Conservation (phyloP, 257 asterid genomes). For the Gentiana macrophylla region DNA sequence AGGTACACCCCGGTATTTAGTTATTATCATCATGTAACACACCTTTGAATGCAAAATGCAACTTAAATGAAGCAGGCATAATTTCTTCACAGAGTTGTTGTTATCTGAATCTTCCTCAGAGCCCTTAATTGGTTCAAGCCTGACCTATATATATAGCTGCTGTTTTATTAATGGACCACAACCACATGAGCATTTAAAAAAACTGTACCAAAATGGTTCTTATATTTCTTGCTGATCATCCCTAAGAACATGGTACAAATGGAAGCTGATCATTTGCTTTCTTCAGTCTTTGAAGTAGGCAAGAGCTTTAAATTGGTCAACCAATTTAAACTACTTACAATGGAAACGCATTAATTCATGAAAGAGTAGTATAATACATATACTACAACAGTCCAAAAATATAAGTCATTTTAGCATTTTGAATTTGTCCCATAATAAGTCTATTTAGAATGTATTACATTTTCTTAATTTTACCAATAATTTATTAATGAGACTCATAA, state of each 20-base stretch:
- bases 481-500: no score
- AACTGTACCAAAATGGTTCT: conserved; percentile 11
- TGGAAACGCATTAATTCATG: conserved; percentile 20
- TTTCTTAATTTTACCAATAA: no score
- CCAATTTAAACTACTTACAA: conserved; percentile 19
- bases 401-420: conserved; percentile 2
- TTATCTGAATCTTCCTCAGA: conserved; percentile 4
- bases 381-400: conserved; percentile 4
- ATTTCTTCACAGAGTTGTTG: background rate
- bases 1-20: no score
- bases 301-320: conserved; percentile 37
- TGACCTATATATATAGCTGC: conserved; percentile 2
- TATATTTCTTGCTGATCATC: conserved; percentile 5
- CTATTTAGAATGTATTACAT: no score
- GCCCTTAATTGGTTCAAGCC: conserved; percentile 1
- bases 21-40: no score
- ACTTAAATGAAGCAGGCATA: conserved; percentile 1
- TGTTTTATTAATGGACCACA: conserved; percentile 13
- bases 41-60: background rate
- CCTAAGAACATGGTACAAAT: conserved; percentile 5
- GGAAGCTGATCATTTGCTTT: conserved; percentile 12
- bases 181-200: conserved; percentile 5
- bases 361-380: conserved; percentile 15
- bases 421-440: no score
- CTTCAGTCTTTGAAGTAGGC: conserved; percentile 20